These are phyloP conservation scores for Cyberlindnera petersonii DNA, from an alignment of 805 yeast genomes.

Conservation along the genomic window DNA sequence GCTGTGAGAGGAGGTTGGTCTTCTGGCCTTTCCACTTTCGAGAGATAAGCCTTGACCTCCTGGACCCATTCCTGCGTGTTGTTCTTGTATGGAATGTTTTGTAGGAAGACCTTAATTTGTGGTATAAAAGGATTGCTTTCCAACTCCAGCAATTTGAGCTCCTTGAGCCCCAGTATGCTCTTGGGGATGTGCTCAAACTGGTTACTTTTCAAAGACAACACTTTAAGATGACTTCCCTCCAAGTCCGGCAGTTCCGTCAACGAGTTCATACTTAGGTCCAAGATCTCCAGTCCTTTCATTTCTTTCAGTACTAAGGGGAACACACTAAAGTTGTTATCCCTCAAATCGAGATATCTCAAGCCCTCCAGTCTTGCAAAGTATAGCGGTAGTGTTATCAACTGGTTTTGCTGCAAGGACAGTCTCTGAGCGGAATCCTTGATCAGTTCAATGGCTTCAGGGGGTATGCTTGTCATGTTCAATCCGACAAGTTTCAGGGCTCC, in stretches of 20 bases:
- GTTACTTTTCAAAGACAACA: slow-evolving; percentile 60
- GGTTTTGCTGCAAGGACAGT: slow-evolving; percentile 52
- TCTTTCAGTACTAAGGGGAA: slow-evolving; percentile 46
- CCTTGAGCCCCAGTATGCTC: slow-evolving; percentile 45
- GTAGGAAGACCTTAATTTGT: slow-evolving; percentile 42
- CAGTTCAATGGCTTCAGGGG: slow-evolving; percentile 36
- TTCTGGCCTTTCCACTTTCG: slow-evolving; percentile 5
- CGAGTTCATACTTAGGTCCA: slow-evolving; percentile 60
- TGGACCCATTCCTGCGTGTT: slow-evolving; percentile 42
- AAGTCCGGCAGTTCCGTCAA: slow-evolving; percentile 48
- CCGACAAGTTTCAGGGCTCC: slow-evolving; percentile 35
- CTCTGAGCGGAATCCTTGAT: slow-evolving; percentile 40
- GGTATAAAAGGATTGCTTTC: slow-evolving; percentile 57
- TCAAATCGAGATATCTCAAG: slow-evolving; percentile 61
- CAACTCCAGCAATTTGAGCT: slow-evolving; percentile 54
- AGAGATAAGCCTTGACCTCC: slow-evolving; percentile 16
- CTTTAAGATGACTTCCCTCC: slow-evolving; percentile 39
- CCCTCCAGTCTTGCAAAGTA: slow-evolving; percentile 40
- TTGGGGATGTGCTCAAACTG: slow-evolving; percentile 52
- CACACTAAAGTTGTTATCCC: slow-evolving; percentile 49
- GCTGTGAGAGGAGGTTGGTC: slow-evolving; percentile 5
- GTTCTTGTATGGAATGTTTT: slow-evolving; percentile 31
- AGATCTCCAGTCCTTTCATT: slow-evolving; percentile 48
- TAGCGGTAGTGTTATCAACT: slow-evolving; percentile 43
- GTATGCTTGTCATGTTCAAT: slow-evolving; percentile 35